Evolutionary conservation across 129 eudicot species (phyloP), one percentile per base, ranked within the genome.

Genomic region (Erigeron canadensis): DNA sequence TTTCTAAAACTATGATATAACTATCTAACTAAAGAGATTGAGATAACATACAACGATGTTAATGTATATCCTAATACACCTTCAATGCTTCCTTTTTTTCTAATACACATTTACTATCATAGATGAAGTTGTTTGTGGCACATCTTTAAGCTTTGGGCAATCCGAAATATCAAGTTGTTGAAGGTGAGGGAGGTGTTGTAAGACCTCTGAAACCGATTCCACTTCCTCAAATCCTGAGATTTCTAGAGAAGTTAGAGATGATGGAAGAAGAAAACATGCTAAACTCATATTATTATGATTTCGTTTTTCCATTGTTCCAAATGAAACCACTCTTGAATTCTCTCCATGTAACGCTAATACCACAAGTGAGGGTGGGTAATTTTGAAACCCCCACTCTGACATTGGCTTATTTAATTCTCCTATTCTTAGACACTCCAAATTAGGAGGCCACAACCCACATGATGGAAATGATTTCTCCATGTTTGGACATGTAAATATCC

Each of bases 101-200:
- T 28, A 1, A 23, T 23, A 23, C 34, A 43, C 47, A 72, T 7
- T 0, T 4, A 72, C 60, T 0, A 0, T 1, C 38, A 72, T 42
- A 46, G 10, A 0, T 17, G 47, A 59, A 72, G 69, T 5, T 72
- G 68, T 45, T 23, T 61, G 21, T 10, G 77, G 77, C 46, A 73
- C 40, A 62, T 73, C 69, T 72, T 15, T 72, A 44, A 73, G 70
- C 61, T 73, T 61, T 5, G 48, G 70, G 70, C 77, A 73, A 23
- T 2, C 0, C 0, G 0, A 0, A 34, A 73, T 61, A 1, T 16
- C 0, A 73, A 73, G 77, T 2, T 38, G 6, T 73, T 47, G 7
- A 47, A 73, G 77, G 57, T 55, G 17, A 4, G 70, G 28, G 48
- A 73, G 77, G 77, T 73, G 77, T 46, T 73, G 77, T 5, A 73